Evolutionary conservation across 2,329 filamentous ascomycete species (phyloP).

Genomic region (Lachnellula cervina): DNA sequence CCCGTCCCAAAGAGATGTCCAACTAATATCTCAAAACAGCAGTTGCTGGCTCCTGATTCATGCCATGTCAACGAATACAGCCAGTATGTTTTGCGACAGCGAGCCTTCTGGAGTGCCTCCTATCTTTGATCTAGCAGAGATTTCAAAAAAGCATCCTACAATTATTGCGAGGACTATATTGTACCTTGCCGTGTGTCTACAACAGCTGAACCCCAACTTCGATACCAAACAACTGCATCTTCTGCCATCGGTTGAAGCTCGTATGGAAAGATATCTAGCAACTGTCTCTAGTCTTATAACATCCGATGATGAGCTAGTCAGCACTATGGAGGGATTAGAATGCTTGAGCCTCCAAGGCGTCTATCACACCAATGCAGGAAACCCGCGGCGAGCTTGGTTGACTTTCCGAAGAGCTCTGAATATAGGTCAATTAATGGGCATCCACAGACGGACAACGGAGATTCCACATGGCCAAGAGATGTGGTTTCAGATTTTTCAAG

Average conservation of each 20-base stretch:
- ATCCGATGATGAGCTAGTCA: conserved; percentile 34
- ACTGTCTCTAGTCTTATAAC: conserved; percentile 21
- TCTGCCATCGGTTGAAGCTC: conserved; percentile 15
- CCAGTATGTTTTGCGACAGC: background rate
- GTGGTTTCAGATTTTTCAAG: conserved; percentile 12
- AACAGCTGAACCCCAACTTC: conserved; percentile 25
- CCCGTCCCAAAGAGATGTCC: conserved; percentile 25
- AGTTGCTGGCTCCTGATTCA: conserved; percentile 26
- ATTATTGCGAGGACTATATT: conserved; percentile 26
- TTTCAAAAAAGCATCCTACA: conserved; percentile 22
- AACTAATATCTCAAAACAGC: conserved; percentile 22
- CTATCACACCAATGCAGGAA: conserved; percentile 43
- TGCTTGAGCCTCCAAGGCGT: conserved; percentile 46
- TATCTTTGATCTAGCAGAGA: conserved; percentile 20
- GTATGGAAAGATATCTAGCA: conserved; percentile 26
- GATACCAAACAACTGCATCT: conserved; percentile 21
- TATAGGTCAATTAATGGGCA: conserved; percentile 34
- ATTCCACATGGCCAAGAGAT: conserved; percentile 4
- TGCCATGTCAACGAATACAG: conserved; percentile 12
- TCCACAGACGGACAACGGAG: conserved; percentile 2
- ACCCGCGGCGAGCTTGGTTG: conserved; percentile 46
- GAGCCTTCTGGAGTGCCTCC: conserved; percentile 1
- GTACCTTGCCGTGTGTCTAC: conserved; percentile 26
- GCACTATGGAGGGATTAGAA: conserved; percentile 46
- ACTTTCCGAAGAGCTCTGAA: conserved; percentile 43